Evolutionary conservation across 257 asterid species (phyloP).

Genomic region (Gynochthodes officinalis): DNA sequence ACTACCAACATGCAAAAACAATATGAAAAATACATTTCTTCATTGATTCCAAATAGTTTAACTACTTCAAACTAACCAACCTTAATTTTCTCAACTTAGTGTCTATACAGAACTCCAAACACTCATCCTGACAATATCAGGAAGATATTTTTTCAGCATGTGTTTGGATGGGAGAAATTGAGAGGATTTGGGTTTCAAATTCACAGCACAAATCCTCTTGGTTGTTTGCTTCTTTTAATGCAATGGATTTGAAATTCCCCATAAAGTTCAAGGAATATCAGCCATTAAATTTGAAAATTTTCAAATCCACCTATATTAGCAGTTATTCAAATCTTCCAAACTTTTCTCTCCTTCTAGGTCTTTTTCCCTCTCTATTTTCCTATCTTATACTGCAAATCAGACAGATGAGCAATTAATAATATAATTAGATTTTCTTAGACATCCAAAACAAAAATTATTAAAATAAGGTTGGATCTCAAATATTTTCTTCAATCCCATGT

Average conservation of each 20-base stretch:
- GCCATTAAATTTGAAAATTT: not conserved
- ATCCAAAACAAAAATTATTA: no score
- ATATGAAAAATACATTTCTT: not conserved
- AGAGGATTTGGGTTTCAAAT: not conserved
- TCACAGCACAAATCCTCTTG: not conserved
- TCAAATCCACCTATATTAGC: not conserved
- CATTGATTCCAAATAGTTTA: not conserved
- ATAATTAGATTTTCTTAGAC: no score
- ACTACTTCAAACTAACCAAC: not conserved
- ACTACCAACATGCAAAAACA: not conserved
- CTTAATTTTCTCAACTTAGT: not conserved
- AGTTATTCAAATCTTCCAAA: not conserved
- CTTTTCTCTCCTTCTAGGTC: not conserved
- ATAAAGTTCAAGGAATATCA: not conserved
- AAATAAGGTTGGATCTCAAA: no score
- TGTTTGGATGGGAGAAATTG: no score
- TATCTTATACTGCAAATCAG: not conserved
- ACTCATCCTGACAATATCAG: not conserved
- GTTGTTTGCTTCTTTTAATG: not conserved
- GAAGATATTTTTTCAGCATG: not conserved
- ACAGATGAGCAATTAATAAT: not conserved
- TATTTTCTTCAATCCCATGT: not conserved
- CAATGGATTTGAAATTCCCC: not conserved
- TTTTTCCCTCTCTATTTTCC: no score
- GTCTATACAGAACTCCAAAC: not conserved